These are phyloP conservation scores for Syncephalis fuscata DNA, from an alignment of 371 early-diverging fungal genomes.

Conservation along the genomic window DNA sequence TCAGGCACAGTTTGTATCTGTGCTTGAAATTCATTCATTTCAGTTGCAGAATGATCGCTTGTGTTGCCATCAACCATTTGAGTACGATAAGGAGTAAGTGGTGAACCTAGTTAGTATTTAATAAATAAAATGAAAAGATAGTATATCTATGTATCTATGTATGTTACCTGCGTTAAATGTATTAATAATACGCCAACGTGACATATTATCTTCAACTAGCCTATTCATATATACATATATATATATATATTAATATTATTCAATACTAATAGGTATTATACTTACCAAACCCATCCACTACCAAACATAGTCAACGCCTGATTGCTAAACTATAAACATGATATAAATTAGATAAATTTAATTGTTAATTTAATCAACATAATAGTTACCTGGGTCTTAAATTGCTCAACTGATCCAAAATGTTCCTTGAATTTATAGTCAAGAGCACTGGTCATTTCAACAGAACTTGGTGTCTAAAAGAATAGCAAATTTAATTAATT, in stretches of 20 bases:
- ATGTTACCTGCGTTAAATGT: conserved; percentile 30
- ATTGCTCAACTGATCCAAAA: conserved; percentile 25
- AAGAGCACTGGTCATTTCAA: conserved; percentile 11
- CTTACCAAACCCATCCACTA: conserved; percentile 34
- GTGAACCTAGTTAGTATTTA: conserved; percentile 13
- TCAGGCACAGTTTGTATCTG: too few relatives aligned
- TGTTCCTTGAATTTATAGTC: conserved; percentile 10
- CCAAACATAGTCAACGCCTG: conserved; percentile 35
- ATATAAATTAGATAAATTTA: too few relatives aligned
- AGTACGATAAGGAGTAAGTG: conserved; percentile 10
- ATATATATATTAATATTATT: too few relatives aligned
- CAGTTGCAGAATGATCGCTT: neutral
- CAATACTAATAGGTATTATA: neutral
- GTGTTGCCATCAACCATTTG: neutral
- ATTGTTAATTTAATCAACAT: too few relatives aligned
- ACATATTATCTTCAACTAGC: conserved; percentile 28
- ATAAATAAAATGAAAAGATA: conserved; percentile 8
- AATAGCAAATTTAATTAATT: neutral
- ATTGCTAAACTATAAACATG: conserved; percentile 12
- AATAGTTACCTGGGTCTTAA: conserved; percentile 13
- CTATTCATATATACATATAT: conserved; percentile 4
- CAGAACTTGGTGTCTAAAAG: conserved; percentile 1
- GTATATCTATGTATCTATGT: conserved; percentile 11
- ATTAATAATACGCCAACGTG: conserved; percentile 27
- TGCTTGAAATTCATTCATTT: too few relatives aligned